Evolutionary conservation across 129 eudicot species (phyloP), one percentile per base, ranked within the genome.

Genomic region (Flaveria bidentis): DNA sequence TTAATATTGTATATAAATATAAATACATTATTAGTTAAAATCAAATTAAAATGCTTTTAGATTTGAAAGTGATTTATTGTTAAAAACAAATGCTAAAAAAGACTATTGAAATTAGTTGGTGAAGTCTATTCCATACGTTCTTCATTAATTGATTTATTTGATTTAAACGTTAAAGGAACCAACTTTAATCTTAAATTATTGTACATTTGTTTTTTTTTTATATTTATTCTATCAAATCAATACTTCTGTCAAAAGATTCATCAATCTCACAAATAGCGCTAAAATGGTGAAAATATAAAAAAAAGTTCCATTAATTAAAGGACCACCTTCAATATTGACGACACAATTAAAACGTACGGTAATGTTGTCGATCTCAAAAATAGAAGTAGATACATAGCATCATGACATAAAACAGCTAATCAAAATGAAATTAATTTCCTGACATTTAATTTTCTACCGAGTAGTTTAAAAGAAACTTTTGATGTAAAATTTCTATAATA

Each of bases 301-400:
- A 28, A 23, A 22, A 12, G 44, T 26, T 60, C 67, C 14, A 72
- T 53, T 53, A 52, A 49, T 25, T 12, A 46, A 47, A 52, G 51
- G 50, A 9, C 30, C 50, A 33, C 64, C 13, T 30, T 17, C 30
- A 33, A 52, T 52, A 28, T 53, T 12, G 76, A n/a, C 65, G 33
- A 33, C 76, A 53, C 14, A 72, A 36, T 72, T 30, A 72, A 72
- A 53, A 33, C 17, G 33, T 62, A 62, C 67, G 42, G 67, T 17
- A 33, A 71, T 16, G 16, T 30, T 71, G 76, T 71, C 76, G 33
- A 72, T 58, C 76, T 72, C 49, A 72, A 72, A 71, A 72, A 30
- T 52, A 72, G 46, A 9, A 52, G 51, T 33, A 53, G 17, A 72
- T 72, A 18, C 63, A 52, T 52, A 10, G n/a, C 49, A 50, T 72